Percentiles rank a stretch among this genome's conserved stretches.
phyloP scores from a whole-genome alignment of 495 filamentous ascomycete species.

The Penicillium lividum region DNA sequence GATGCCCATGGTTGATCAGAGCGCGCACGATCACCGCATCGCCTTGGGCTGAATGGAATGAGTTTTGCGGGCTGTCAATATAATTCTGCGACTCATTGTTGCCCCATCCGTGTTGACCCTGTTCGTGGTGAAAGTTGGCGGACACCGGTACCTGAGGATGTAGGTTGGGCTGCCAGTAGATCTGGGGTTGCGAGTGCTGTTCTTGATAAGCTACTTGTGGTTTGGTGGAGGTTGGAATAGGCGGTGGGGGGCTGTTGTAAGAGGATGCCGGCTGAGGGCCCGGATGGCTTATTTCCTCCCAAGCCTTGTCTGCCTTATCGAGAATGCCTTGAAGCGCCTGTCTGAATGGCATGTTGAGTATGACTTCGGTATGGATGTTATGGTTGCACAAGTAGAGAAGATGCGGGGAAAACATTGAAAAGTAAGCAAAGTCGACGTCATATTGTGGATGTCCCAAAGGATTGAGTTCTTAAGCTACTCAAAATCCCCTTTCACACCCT shows the following conservation, averaged over 20 bases:
- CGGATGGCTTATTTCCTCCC: conserved; percentile 23
- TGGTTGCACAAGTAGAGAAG: conserved; percentile 3
- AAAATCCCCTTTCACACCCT: neutral
- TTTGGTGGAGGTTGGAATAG: conserved; percentile 30
- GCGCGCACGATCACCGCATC: conserved; percentile 32
- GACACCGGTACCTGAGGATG: conserved; percentile 28
- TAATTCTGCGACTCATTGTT: conserved; percentile 34
- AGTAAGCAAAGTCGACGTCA: conserved; percentile 29
- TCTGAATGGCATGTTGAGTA: conserved; percentile 32
- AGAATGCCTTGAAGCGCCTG: conserved; percentile 28
- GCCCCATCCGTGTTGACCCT: conserved; percentile 33
- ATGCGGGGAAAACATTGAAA: conserved; percentile 7
- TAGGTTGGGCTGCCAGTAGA: conserved; percentile 32
- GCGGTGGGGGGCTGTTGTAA: conserved; percentile 26
- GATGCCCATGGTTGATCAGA: conserved; percentile 29
- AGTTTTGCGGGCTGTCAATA: conserved; percentile 28
- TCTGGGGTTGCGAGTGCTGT: conserved; percentile 28
- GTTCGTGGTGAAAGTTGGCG: conserved; percentile 26
- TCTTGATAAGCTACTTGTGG: conserved; percentile 26
- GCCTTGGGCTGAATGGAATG: conserved; percentile 32
- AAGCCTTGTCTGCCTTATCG: conserved; percentile 30
- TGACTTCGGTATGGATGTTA: conserved; percentile 20
- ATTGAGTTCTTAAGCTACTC: conserved; percentile 7
- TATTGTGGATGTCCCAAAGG: conserved; percentile 12
- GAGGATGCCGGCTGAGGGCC: conserved; percentile 16